Evolutionary conservation across 2,329 filamentous ascomycete genomes (phyloP).

Genomic region (Colletotrichum sp.): DNA sequence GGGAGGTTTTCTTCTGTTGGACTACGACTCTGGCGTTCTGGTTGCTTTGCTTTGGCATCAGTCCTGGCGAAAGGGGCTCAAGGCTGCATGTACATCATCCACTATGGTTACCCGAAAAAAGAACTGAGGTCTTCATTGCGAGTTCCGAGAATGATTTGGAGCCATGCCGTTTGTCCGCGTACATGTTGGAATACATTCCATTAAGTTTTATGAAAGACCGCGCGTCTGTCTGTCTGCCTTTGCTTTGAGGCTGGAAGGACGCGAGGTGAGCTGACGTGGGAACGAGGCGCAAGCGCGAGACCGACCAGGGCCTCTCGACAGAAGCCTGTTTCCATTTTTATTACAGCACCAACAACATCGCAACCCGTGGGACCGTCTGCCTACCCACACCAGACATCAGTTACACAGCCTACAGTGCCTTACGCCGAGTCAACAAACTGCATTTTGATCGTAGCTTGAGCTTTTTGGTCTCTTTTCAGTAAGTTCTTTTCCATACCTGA

Average conservation of each 20-base stretch:
- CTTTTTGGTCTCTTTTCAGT: not conserved
- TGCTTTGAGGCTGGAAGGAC: not conserved
- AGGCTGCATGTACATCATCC: slow-evolving; percentile 21
- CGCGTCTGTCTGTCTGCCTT: not conserved
- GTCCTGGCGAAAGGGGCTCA: slow-evolving; percentile 9
- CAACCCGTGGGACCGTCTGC: not conserved
- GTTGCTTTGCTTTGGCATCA: slow-evolving; percentile 20
- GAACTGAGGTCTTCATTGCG: slow-evolving; percentile 10
- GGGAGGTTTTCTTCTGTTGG: slow-evolving; percentile 17
- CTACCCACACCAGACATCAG: not conserved
- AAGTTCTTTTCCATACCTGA: not conserved
- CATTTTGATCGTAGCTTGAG: not conserved
- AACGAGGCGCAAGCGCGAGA: not conserved
- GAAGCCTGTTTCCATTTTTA: not conserved
- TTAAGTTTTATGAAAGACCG: not conserved
- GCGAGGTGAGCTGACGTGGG: not conserved
- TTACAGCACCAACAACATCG: not conserved
- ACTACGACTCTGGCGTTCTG: slow-evolving; percentile 21
- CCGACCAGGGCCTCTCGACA: not conserved
- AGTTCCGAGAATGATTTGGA: not conserved
- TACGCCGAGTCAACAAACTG: not conserved
- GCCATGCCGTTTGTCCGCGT: not conserved
- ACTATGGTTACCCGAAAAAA: slow-evolving; percentile 11
- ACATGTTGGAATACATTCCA: not conserved
- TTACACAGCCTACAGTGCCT: not conserved